A percentile compares a stretch with the other conserved stretches of the same genome.
Evolutionary conservation across 306 rosid species (phyloP).

Genomic region (Fagus sylvatica): DNA sequence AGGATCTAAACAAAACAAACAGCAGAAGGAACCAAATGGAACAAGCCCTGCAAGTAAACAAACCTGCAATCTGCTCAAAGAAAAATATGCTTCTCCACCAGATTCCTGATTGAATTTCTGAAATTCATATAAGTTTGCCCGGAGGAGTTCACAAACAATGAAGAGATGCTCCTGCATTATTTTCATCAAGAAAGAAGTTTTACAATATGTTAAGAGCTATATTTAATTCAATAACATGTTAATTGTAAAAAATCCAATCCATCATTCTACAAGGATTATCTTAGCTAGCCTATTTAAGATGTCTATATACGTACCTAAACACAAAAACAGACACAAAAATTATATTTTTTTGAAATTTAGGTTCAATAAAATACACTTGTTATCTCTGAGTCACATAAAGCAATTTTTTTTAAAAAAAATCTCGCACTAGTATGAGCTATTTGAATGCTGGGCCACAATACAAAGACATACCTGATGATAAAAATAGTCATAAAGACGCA

Average conservation of each 20-base stretch:
- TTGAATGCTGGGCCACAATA: background rate
- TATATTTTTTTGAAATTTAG: background rate
- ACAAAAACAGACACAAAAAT: background rate
- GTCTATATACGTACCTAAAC: background rate
- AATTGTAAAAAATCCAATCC: conserved; percentile 11
- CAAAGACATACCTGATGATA: conserved; percentile 70
- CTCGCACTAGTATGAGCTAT: background rate
- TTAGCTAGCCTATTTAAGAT: background rate
- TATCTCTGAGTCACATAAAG: background rate
- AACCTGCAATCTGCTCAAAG: conserved; percentile 86
- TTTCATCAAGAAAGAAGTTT: conserved; percentile 15
- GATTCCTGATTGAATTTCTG: conserved; percentile 95
- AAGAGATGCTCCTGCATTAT: conserved; percentile 86
- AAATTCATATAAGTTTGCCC: conserved; percentile 91
- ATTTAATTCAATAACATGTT: background rate
- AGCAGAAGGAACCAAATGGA: background rate
- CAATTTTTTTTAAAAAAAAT: background rate
- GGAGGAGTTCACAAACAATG: conserved; percentile 90
- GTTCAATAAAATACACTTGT: background rate
- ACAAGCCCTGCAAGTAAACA: conserved; percentile 30
- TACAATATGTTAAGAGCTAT: background rate
- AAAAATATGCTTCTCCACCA: conserved; percentile 82
- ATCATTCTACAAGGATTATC: conserved; percentile 18
- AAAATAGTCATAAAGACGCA: conserved; percentile 96
- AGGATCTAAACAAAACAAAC: background rate